Conservation (phyloP, 2,329 filamentous ascomycete species). For the Diaporthe aspalathi region DNA sequence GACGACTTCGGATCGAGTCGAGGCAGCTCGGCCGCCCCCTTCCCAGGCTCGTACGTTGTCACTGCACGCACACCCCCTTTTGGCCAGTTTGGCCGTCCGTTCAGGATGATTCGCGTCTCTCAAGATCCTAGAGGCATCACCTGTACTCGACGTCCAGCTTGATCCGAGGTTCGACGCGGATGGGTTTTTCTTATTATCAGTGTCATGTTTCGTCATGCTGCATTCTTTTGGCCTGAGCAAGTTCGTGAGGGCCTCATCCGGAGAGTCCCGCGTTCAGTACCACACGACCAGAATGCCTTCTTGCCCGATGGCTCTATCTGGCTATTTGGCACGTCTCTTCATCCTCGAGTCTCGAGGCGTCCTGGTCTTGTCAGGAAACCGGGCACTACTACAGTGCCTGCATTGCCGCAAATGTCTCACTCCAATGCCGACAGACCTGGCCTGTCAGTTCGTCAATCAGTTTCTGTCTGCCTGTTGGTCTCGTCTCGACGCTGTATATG, state of each 20-base stretch:
- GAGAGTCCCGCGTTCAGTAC: not conserved
- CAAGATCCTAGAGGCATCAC: not conserved
- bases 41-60: not conserved
- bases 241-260: not conserved
- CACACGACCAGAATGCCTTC: not conserved
- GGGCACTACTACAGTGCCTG: not conserved
- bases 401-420: not conserved
- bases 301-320: not conserved
- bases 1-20: not conserved
- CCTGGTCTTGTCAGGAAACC: not conserved
- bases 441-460: not conserved
- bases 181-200: not conserved
- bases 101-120: not conserved
- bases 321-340: not conserved
- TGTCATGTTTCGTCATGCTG: constrained; percentile 6
- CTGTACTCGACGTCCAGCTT: not conserved
- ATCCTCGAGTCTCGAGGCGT: not conserved
- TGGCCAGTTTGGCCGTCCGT: constrained; percentile 7
- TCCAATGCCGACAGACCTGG: not conserved
- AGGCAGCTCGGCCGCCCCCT: constrained; percentile 7
- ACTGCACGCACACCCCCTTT: not conserved
- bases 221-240: not conserved
- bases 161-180: not conserved
- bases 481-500: not conserved
- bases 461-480: not conserved